Conservation (phyloP, 306 rosid genomes). For the Gastrolobium bilobum region DNA sequence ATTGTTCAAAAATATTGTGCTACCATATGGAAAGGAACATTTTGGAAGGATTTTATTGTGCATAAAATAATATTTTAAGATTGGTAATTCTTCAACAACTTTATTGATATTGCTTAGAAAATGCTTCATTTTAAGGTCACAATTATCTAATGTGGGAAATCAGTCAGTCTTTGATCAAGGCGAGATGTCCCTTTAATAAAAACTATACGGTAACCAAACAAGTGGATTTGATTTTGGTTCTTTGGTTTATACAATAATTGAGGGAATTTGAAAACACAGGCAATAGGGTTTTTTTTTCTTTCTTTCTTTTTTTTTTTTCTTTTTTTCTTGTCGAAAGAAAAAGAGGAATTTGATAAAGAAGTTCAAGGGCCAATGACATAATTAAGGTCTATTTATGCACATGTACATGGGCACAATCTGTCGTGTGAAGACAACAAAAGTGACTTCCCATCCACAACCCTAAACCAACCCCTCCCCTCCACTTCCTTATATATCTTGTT, state of each 20-base stretch:
- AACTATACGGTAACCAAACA: conserved; percentile 68
- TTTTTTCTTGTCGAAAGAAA: background rate
- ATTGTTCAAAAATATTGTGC: background rate
- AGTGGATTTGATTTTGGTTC: conserved; percentile 51
- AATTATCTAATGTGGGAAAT: conserved; percentile 48
- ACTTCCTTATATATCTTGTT: conserved; percentile 70
- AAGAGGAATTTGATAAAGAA: conserved; percentile 49
- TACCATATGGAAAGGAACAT: background rate
- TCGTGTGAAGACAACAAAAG: conserved; percentile 99
- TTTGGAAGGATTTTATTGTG: conserved; percentile 26
- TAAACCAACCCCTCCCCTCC: conserved; percentile 78
- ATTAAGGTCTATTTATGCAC: conserved; percentile 33
- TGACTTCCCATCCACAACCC: conserved; percentile 99
- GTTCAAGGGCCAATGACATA: conserved; percentile 44
- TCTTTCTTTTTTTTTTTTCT: background rate
- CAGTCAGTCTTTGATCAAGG: conserved; percentile 59
- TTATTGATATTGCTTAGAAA: conserved; percentile 52
- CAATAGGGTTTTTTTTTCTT: background rate
- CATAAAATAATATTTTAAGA: background rate
- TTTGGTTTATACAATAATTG: conserved; percentile 44
- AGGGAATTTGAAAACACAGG: conserved; percentile 42
- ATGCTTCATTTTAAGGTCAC: conserved; percentile 51
- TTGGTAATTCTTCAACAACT: conserved; percentile 52
- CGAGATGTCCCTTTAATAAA: conserved; percentile 71
- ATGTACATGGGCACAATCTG: conserved; percentile 56